These are phyloP conservation scores for Melanomma pulvis-pyrius DNA, from an alignment of 495 filamentous ascomycete species.

Conservation along the genomic window DNA sequence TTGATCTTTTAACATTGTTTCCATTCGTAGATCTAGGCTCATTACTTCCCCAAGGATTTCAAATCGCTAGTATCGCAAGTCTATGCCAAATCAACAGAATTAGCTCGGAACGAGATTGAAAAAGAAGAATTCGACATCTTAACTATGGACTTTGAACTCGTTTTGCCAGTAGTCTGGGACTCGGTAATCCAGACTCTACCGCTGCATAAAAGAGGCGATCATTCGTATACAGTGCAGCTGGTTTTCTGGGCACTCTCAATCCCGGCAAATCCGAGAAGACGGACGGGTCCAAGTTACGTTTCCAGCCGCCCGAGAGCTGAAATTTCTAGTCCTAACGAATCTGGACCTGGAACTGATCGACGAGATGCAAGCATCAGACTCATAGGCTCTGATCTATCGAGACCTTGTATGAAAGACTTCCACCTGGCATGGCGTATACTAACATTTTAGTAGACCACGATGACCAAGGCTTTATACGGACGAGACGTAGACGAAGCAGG, in stretches of 20 bases:
- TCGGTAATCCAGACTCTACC: not conserved
- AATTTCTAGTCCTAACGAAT: not conserved
- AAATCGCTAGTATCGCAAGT: constrained; percentile 8
- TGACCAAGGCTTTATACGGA: not conserved
- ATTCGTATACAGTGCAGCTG: not conserved
- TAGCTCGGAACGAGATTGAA: not conserved
- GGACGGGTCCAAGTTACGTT: not conserved
- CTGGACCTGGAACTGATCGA: not conserved
- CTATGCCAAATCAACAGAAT: not conserved
- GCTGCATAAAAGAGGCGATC: not conserved
- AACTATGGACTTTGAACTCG: not conserved
- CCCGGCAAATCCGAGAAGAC: not conserved
- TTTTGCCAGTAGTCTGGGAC: constrained; percentile 22
- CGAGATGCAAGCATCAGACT: not conserved
- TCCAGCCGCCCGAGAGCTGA: not conserved
- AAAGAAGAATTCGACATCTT: constrained; percentile 23
- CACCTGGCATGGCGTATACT: not conserved
- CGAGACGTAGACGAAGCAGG: too few relatives aligned
- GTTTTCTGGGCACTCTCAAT: not conserved
- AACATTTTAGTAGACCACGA: not conserved
- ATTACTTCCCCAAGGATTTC: constrained; percentile 10
- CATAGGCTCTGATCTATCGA: too few relatives aligned
- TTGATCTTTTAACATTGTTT: not conserved
- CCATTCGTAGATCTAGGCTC: not conserved
- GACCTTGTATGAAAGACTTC: too few relatives aligned